These are phyloP conservation scores for Globisporangium heterothallicum DNA, from an alignment of 352 stramenopile genomes.

Conservation along the genomic window DNA sequence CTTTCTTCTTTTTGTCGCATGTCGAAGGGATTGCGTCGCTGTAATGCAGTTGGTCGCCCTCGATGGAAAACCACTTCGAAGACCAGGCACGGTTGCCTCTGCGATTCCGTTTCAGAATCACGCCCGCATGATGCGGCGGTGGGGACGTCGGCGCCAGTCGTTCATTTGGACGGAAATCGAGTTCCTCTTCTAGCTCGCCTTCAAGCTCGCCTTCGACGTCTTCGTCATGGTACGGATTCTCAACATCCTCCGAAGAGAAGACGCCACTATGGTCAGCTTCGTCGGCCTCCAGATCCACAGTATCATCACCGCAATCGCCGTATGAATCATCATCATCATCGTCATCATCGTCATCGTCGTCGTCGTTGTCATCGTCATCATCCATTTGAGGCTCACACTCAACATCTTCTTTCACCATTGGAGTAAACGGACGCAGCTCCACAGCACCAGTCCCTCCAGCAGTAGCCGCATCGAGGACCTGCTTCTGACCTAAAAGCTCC, in stretches of 20 bases:
- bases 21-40: constrained; percentile 29
- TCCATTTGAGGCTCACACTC: constrained; percentile 60
- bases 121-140: constrained; percentile 44
- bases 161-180: constrained; percentile 17
- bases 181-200: constrained; percentile 18
- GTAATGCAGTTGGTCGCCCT: constrained; percentile 71
- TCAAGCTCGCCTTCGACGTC: constrained; percentile 19
- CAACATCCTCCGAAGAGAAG: constrained; percentile 20
- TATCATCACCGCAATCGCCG: constrained; percentile 28
- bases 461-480: constrained; percentile 7
- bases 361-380: constrained; percentile 35
- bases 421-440: constrained; percentile 59
- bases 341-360: constrained; percentile 46
- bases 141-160: constrained; percentile 23
- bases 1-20: constrained; percentile 16
- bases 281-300: constrained; percentile 35
- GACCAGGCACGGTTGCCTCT: constrained; percentile 64
- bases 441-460: no score
- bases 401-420: constrained; percentile 20
- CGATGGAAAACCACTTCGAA: constrained; percentile 65
- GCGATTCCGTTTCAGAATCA: constrained; percentile 71
- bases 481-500: constrained; percentile 29
- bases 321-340: constrained; percentile 30
- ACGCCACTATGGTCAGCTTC: constrained; percentile 27
- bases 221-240: constrained; percentile 19